Conservation (phyloP, 371 early-diverging fungal genomes). For the Dichotomocladium elegans region DNA sequence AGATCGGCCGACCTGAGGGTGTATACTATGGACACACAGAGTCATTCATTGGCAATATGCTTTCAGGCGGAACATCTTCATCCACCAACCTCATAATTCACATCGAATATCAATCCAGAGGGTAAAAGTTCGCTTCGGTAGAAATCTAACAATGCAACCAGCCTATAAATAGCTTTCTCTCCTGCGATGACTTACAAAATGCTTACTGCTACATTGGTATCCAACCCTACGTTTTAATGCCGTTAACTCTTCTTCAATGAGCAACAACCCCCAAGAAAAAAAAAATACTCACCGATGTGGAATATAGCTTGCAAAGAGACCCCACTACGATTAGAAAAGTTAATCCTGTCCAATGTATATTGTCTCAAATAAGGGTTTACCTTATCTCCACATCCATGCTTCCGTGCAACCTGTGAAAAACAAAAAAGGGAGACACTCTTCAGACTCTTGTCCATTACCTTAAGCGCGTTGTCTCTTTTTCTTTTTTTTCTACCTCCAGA, state of each 20-base stretch:
- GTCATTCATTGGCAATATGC: not conserved
- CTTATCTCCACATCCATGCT: conserved; percentile 63
- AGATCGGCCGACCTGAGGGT: conserved; percentile 28
- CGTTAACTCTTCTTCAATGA: not conserved
- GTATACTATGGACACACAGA: conserved; percentile 20
- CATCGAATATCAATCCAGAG: conserved; percentile 63
- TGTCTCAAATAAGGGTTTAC: conserved; percentile 9
- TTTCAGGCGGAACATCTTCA: not conserved
- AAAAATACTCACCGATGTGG: conserved; percentile 54
- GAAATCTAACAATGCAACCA: conserved; percentile 28
- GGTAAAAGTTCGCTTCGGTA: conserved; percentile 67
- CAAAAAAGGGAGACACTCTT: too few relatives aligned
- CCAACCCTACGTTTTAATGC: conserved; percentile 50
- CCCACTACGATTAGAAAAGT: conserved; percentile 49
- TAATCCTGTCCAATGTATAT: not conserved
- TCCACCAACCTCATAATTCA: conserved; percentile 46
- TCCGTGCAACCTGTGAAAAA: conserved; percentile 25
- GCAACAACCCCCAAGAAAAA: not conserved
- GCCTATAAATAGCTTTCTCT: not conserved
- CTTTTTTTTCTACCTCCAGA: conserved; percentile 30
- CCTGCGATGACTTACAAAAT: too few relatives aligned
- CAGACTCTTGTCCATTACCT: not conserved
- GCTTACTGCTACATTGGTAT: conserved; percentile 70
- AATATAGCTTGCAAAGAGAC: conserved; percentile 69
- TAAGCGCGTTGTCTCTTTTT: not conserved